These are phyloP conservation scores for Phytopythium vexans DNA, from an alignment of 352 stramenopile species.

Conservation along the genomic window DNA sequence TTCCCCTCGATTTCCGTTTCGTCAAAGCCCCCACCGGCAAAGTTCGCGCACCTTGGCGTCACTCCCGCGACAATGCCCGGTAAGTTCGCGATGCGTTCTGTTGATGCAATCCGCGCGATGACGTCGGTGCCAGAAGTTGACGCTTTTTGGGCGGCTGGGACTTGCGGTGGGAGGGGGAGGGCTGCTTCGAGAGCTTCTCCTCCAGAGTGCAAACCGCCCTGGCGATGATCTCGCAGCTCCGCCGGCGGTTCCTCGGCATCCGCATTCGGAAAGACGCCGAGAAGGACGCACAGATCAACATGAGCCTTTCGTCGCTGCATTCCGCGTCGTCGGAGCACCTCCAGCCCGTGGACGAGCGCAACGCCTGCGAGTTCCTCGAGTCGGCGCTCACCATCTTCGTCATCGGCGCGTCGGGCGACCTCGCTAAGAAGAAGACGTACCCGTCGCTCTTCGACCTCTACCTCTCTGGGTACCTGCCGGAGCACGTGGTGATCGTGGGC, in stretches of 20 bases:
- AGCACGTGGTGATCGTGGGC: constrained; percentile 82
- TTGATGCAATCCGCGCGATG: too few relatives aligned
- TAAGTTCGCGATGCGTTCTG: too few relatives aligned
- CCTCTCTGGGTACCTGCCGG: constrained; percentile 68
- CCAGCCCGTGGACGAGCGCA: constrained; percentile 35
- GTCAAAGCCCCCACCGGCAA: too few relatives aligned
- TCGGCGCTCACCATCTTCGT: constrained; percentile 80
- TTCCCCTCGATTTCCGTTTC: too few relatives aligned
- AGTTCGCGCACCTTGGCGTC: too few relatives aligned
- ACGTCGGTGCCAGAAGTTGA: too few relatives aligned
- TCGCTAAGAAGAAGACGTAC: constrained; percentile 92
- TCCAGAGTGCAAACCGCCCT: neutral
- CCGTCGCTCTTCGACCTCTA: constrained; percentile 90
- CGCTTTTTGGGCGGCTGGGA: too few relatives aligned
- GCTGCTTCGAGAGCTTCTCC: too few relatives aligned
- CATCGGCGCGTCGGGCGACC: constrained; percentile 83
- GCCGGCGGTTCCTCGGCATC: constrained; percentile 32
- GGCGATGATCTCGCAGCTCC: constrained; percentile 42
- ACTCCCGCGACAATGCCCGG: too few relatives aligned
- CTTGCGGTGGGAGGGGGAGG: too few relatives aligned
- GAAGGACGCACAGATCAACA: constrained; percentile 18
- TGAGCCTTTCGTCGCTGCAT: constrained; percentile 33
- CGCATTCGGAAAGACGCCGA: constrained; percentile 38
- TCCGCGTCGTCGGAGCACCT: constrained; percentile 1
- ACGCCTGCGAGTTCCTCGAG: constrained; percentile 67